Evolutionary conservation across 441 rosid genomes (phyloP).

Genomic region (California macrophylla): DNA sequence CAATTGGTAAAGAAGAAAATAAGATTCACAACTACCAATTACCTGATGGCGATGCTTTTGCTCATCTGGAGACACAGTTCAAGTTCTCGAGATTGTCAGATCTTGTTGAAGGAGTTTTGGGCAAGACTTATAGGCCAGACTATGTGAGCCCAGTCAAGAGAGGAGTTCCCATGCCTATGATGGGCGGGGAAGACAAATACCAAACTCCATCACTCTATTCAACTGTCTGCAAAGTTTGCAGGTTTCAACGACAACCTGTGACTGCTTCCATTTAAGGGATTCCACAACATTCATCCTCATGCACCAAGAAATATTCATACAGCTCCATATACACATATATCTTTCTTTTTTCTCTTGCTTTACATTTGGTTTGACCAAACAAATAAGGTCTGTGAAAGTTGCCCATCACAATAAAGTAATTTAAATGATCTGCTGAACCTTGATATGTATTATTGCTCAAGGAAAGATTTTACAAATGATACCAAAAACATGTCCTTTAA

Average conservation of each 20-base stretch:
- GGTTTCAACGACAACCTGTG: constrained; percentile 37
- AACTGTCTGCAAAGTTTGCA: constrained; percentile 52
- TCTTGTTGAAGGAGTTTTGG: constrained; percentile 65
- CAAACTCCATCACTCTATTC: constrained; percentile 57
- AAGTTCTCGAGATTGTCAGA: constrained; percentile 45
- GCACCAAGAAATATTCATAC: constrained; percentile 1
- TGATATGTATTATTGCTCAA: neutral
- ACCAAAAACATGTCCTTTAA: neutral
- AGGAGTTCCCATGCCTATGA: constrained; percentile 74
- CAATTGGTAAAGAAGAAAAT: constrained; percentile 62
- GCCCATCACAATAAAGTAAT: constrained; percentile 6
- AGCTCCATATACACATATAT: neutral
- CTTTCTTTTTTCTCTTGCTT: neutral
- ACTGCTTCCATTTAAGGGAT: constrained; percentile 27
- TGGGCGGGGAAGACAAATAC: constrained; percentile 84
- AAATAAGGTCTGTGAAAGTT: constrained; percentile 20
- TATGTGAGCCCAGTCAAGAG: constrained; percentile 61
- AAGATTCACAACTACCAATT: constrained; percentile 59
- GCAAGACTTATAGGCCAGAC: constrained; percentile 64
- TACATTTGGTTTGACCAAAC: neutral
- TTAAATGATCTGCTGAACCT: neutral
- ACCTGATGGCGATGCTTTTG: constrained; percentile 56
- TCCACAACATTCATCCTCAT: constrained; percentile 19
- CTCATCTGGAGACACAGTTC: constrained; percentile 81
- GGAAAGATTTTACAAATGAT: neutral